These are phyloP conservation scores for Neonectria punicea DNA, from an alignment of 2,329 filamentous ascomycete genomes.

Conservation along the genomic window DNA sequence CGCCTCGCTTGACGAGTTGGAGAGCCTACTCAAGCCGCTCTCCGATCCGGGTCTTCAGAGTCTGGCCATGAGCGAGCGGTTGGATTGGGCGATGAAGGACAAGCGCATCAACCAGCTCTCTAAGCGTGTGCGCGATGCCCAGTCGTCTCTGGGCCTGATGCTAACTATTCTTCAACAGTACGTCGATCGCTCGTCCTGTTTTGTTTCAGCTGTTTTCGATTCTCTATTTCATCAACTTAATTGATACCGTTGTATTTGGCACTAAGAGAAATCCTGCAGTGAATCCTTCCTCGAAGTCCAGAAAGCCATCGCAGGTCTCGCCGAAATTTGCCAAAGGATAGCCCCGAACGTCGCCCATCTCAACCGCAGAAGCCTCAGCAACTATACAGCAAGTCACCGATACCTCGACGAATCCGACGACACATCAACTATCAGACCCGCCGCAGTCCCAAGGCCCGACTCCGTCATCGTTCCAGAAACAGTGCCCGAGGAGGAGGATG, in stretches of 20 bases:
- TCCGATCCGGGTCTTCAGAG: not conserved
- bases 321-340: conserved; percentile 3
- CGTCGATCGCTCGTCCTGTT: not conserved
- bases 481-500: conserved; percentile 3
- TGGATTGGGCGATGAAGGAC: conserved; percentile 12
- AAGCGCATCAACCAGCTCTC: not conserved
- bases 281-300: conserved; percentile 8
- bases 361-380: conserved; percentile 6
- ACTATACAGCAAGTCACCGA: not conserved
- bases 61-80: conserved; percentile 2
- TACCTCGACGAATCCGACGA: not conserved
- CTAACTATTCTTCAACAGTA: conserved; percentile 10
- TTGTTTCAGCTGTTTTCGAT: not conserved
- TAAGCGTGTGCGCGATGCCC: conserved; percentile 9
- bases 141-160: conserved; percentile 8
- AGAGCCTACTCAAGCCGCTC: not conserved
- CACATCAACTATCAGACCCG: not conserved
- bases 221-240: not conserved
- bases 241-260: not conserved
- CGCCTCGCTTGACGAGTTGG: conserved; percentile 3
- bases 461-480: conserved; percentile 1
- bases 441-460: not conserved
- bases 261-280: not conserved
- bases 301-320: conserved; percentile 3
- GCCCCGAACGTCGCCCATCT: conserved; percentile 13